These are phyloP conservation scores for Vigna unguiculata DNA, from an alignment of 306 rosid genomes.

Conservation along the genomic window DNA sequence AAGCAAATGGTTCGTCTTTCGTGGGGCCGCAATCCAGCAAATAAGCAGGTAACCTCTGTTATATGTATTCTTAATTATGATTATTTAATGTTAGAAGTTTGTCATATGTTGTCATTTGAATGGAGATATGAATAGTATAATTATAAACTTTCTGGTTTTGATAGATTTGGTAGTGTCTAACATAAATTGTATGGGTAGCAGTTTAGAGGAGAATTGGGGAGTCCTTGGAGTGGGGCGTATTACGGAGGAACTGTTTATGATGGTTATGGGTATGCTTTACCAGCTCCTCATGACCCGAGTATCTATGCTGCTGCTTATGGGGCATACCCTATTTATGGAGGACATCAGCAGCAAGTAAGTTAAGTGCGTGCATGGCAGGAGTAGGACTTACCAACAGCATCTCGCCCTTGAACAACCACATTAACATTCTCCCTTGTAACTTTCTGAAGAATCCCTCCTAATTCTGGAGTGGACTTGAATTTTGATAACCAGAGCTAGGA, in stretches of 20 bases:
- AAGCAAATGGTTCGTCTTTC: conserved; percentile 98
- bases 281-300: conserved; percentile 81
- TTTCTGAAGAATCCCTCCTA: conserved; percentile 74
- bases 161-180: conserved; percentile 3
- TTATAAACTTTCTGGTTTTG: no score
- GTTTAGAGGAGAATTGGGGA: conserved; percentile 74
- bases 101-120: no score
- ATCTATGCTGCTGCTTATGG: conserved; percentile 90
- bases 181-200: conserved; percentile 48
- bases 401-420: conserved; percentile 40
- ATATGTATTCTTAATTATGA: no score
- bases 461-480: conserved; percentile 83
- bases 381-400: conserved; percentile 46
- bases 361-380: conserved; percentile 51
- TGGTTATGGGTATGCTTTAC: conserved; percentile 87
- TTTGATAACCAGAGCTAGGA: conserved; percentile 70
- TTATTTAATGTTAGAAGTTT: no score
- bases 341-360: conserved; percentile 96
- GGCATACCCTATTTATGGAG: conserved; percentile 83
- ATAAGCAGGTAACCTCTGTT: conserved; percentile 78
- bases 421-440: conserved; percentile 52
- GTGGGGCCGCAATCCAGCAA: conserved; percentile 99
- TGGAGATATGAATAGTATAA: no score
- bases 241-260: conserved; percentile 88
- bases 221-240: conserved; percentile 81